These are phyloP conservation scores for Rhodotorula sp. DNA, from an alignment of 1,284 basidiomycete genomes.

Conservation along the genomic window DNA sequence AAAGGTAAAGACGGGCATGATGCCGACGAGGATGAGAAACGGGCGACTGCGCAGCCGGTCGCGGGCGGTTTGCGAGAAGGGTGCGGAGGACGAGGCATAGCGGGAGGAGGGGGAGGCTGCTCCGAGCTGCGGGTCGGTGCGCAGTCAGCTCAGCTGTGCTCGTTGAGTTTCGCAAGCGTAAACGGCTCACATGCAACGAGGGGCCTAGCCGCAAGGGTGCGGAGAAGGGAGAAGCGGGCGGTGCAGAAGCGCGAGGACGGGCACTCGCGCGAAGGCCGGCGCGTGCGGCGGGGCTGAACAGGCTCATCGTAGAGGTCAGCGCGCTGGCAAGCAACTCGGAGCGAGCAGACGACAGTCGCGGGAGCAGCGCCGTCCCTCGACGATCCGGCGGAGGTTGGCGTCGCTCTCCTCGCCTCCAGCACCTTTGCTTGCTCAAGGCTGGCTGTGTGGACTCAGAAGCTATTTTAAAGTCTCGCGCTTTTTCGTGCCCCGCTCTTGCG, in stretches of 20 bases:
- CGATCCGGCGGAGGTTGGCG: too few relatives aligned
- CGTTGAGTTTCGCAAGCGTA: too few relatives aligned
- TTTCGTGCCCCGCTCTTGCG: too few relatives aligned
- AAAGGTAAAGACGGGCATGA: slow-evolving; percentile 88
- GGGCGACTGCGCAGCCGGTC: slow-evolving; percentile 51
- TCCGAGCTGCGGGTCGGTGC: not conserved
- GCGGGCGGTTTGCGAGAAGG: slow-evolving; percentile 22
- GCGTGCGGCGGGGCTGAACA: not conserved
- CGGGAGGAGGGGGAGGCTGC: not conserved
- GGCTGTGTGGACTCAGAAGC: too few relatives aligned
- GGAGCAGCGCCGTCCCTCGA: not conserved
- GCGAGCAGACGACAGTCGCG: not conserved
- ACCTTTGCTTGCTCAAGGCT: too few relatives aligned
- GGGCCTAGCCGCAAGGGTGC: not conserved
- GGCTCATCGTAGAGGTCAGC: not conserved
- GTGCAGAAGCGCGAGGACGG: not conserved
- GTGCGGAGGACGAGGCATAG: slow-evolving; percentile 16
- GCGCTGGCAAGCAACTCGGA: not conserved
- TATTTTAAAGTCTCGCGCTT: too few relatives aligned
- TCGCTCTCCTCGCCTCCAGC: too few relatives aligned
- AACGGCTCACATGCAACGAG: not conserved
- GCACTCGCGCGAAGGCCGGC: not conserved
- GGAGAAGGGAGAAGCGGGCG: not conserved
- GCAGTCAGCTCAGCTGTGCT: not conserved
- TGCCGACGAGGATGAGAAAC: slow-evolving; percentile 70